Evolutionary conservation across 306 rosid species (phyloP).

Genomic region (Ochetophila trinervis): DNA sequence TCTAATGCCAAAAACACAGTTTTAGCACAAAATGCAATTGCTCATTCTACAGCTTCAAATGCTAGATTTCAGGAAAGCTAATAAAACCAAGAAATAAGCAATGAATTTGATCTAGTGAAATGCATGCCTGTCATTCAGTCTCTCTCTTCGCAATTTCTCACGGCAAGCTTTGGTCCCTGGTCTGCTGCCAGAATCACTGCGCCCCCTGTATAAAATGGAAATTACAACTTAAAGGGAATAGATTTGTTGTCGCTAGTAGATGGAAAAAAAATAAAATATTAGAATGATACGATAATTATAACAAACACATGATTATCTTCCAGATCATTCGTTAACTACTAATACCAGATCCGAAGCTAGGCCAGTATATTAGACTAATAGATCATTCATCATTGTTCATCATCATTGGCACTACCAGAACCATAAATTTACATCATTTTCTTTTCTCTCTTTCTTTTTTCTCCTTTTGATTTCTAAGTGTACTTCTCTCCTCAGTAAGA

Average conservation of each 20-base stretch:
- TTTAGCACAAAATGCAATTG: neutral
- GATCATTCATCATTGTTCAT: too few species aligned
- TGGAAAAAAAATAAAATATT: neutral
- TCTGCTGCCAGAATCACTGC: constrained; percentile 44
- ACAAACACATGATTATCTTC: neutral
- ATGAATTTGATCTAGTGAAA: constrained; percentile 9
- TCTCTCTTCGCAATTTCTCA: constrained; percentile 84
- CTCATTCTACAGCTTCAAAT: neutral
- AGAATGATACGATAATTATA: neutral
- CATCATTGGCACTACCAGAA: too few species aligned
- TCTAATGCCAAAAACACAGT: neutral
- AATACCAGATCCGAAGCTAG: too few species aligned
- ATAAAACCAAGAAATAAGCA: constrained; percentile 2
- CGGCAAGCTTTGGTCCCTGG: constrained; percentile 80
- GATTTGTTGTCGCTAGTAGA: neutral
- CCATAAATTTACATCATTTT: too few species aligned
- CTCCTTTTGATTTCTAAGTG: too few species aligned
- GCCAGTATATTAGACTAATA: too few species aligned
- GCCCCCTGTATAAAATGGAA: constrained; percentile 44
- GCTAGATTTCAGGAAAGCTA: neutral
- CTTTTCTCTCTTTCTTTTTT: too few species aligned
- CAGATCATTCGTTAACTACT: neutral
- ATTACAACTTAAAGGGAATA: constrained; percentile 4
- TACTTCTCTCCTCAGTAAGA: too few species aligned
- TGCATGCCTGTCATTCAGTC: constrained; percentile 79